Conservation (phyloP, 2,329 filamentous ascomycete genomes). For the Pseudogymnoascus sp. region DNA sequence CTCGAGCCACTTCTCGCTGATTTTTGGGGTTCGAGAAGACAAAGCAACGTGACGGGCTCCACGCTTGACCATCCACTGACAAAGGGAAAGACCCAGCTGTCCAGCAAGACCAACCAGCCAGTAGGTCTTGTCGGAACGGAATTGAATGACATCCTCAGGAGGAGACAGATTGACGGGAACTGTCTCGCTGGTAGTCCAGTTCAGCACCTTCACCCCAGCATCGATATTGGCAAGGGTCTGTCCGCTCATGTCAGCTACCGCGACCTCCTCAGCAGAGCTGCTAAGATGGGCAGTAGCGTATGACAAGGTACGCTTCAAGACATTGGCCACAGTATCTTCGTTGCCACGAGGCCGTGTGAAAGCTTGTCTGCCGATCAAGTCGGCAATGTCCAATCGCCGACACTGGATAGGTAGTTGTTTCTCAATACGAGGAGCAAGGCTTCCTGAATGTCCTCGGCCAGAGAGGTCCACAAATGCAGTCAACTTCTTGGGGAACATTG, state of each 20-base stretch:
- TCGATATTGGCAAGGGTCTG: background rate
- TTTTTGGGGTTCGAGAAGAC: constrained; percentile 33
- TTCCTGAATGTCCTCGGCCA: background rate
- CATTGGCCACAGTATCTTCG: background rate
- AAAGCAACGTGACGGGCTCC: constrained; percentile 34
- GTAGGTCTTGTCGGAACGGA: constrained; percentile 27
- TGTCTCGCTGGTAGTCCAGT: constrained; percentile 2
- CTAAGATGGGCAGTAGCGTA: background rate
- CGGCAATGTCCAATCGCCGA: background rate
- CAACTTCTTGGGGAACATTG: constrained; percentile 8
- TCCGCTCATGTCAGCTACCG: background rate
- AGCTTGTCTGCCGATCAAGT: constrained; percentile 8
- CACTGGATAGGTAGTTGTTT: constrained; percentile 10
- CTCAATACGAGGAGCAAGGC: constrained; percentile 7
- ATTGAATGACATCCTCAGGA: constrained; percentile 5
- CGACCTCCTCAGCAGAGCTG: background rate
- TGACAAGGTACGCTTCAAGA: background rate
- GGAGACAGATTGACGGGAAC: constrained; percentile 1
- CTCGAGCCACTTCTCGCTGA: constrained; percentile 27
- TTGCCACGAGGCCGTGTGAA: background rate
- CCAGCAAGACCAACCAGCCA: constrained; percentile 26
- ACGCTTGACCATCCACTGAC: constrained; percentile 33
- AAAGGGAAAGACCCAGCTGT: constrained; percentile 31
- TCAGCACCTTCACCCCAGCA: background rate
- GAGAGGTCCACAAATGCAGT: constrained; percentile 11